Evolutionary conservation across 257 asterid species (phyloP), one percentile per base, ranked within the genome.

Genomic region (Nemophila menziesii): DNA sequence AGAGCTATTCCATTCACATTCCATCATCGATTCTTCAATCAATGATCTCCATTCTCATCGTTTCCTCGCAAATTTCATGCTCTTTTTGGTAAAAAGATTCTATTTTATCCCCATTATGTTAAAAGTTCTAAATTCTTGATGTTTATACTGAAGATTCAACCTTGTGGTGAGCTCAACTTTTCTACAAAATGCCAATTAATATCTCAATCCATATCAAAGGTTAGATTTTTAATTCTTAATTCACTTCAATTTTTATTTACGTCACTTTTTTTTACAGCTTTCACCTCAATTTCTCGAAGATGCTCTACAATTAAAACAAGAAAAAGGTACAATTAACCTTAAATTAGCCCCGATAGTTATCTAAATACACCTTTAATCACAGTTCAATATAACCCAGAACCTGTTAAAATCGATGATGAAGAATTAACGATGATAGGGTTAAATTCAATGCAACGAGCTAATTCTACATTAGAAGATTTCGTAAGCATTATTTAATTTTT

Each of bases 401-500:
- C 64, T 27, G 42, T 14, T 19, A 53, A 10, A 59, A 55, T 44
- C 50, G 55, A n/a, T 41, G 57, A 18, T 20, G 49, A 22, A 21
- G 80, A 74, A 20, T 63, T 39, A 55, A 73, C 86, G 58, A 54
- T 72, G 68, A 43, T 90, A 47, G 80, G 89, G 51, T 49, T 85
- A 48, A 92, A 79, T 40, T 74, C 93, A n/a, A 79, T 85, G 81
- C 70, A 51, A 20, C 80, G 86, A 20, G 89, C 99, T 46, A 81
- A 73, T 69, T 90, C 96, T 55, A 81, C 96, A 11, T 67, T 90
- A 37, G 96, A 90, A 74, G 96, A 90, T 71, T 90, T 90, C 67
- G 99, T 90, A 67, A 90, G 98, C 51, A 40, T 41, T 29, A 29
- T 13, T 29, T 29, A 13, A 2, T 7, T 29, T 2, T 5, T 7